Evolutionary conservation across 805 yeast genomes (phyloP), one percentile per base, ranked within the genome.

Genomic region (Cyberlindnera amylophila): DNA sequence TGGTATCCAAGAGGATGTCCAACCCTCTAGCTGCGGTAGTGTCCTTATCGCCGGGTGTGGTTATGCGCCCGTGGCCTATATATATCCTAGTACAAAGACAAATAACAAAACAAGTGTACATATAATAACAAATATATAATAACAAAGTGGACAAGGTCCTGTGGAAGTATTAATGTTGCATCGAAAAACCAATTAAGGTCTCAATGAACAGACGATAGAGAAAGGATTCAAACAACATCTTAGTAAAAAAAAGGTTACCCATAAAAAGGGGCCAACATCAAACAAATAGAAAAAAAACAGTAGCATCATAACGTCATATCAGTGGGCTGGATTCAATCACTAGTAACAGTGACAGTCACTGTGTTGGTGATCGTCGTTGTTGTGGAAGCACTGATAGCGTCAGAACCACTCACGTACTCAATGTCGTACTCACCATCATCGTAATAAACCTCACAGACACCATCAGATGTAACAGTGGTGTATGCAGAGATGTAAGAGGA

Each of bases 401-500:
- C 62, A 9, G 49, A 14, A 6, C 62, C 62, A 44, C 57, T 53
- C 42, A 57, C 58, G 38, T 54, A 58, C 19, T 43, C 49, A 17
- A 38, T 36, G 9, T 48, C 52, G 23, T 42, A 40, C 16, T 39
- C 51, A 24, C 46, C 50, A 41, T 55, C 57, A 24, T 55, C 55
- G 39, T 51, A 52, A 48, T 57, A 57, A 13, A 58, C 45, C 15
- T 54, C 55, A 47, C 62, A 58, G 15, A 55, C 54, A 44, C 61
- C 61, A 36, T 48, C 52, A 4, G 42, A 26, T 10, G 49, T 41
- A 15, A 49, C 34, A 4, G 61, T 57, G 9, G 59, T 45, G 46
- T 52, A 57, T 16, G 38, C 42, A 38, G 53, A 31, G 42, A 33
- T 11, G 39, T 24, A 32, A 18, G 40, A 26, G 36, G 34, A 31